Percentiles rank a stretch among this genome's conserved stretches.
phyloP scores from a whole-genome alignment of 192 early-diverging fungal genomes.

The Coemansia sp. region DNA sequence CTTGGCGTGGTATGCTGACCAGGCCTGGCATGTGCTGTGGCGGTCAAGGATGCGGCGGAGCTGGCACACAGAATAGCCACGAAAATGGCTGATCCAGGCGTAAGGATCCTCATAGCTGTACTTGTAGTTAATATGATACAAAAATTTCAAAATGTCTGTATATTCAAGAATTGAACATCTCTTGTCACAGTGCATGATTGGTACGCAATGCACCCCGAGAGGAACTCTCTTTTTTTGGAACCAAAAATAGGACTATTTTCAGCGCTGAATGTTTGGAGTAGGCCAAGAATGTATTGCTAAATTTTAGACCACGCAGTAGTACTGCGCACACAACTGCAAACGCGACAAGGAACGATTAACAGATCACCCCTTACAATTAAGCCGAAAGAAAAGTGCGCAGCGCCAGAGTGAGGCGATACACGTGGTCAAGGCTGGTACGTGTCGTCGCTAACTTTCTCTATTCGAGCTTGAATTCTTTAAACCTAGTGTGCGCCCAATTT shows the following conservation, averaged over 20 bases:
- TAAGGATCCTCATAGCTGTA: neutral
- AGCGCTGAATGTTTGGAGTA: slow-evolving; percentile 1
- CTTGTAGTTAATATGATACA: neutral
- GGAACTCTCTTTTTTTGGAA: neutral
- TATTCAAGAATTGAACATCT: neutral
- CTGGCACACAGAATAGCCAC: slow-evolving; percentile 6
- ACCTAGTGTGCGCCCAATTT: neutral
- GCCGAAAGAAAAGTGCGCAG: neutral
- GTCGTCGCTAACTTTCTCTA: neutral
- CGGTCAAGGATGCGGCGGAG: neutral
- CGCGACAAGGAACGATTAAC: neutral
- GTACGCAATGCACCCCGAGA: neutral
- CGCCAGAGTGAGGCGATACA: neutral
- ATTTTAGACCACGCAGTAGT: too few species aligned
- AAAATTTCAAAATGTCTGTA: neutral
- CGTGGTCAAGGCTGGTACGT: neutral
- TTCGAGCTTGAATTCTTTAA: neutral
- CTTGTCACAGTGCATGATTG: neutral
- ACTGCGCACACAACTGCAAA: neutral
- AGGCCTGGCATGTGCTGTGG: neutral
- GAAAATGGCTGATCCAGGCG: slow-evolving; percentile 10
- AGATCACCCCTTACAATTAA: neutral
- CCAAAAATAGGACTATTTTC: neutral
- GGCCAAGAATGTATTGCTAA: neutral
- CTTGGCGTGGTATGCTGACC: neutral